phyloP scores from a whole-genome alignment of 306 rosid genomes.

The Ormosia semicastrata region DNA sequence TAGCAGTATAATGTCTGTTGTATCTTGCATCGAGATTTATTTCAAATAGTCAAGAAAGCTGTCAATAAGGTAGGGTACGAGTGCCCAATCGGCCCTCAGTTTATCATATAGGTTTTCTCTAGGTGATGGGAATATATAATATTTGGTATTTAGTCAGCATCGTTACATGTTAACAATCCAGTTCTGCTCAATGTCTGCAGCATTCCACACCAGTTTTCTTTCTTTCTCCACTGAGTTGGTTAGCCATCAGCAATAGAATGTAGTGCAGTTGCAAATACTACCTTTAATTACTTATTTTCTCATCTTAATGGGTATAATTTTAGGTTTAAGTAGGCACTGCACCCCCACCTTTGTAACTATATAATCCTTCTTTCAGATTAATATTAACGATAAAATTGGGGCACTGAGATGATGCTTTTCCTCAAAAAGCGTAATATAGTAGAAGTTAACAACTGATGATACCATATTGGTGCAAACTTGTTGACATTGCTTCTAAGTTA shows the following conservation, averaged over 20 bases:
- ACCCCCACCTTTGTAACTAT: not conserved
- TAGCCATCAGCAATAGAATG: not conserved
- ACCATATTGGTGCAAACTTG: not conserved
- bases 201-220: not conserved
- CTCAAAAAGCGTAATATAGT: not conserved
- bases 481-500: not conserved
- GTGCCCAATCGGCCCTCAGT: not conserved
- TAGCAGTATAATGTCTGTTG: not conserved
- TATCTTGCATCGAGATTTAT: conserved; percentile 1
- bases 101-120: not conserved
- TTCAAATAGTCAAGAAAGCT: not conserved
- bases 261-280: no score
- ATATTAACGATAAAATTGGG: not conserved
- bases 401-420: not conserved
- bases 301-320: not conserved
- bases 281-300: not conserved
- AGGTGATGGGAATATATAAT: not conserved
- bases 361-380: not conserved
- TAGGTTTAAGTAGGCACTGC: not conserved
- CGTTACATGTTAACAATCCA: not conserved
- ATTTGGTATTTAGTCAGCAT: not conserved
- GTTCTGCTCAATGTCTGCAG: not conserved
- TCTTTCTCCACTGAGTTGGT: not conserved
- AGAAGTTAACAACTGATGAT: conserved; percentile 1
- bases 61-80: not conserved